Percentiles rank a stretch among this genome's conserved stretches.
phyloP scores from a whole-genome alignment of 2,329 filamentous ascomycete species.

The Fusarium sp. region DNA sequence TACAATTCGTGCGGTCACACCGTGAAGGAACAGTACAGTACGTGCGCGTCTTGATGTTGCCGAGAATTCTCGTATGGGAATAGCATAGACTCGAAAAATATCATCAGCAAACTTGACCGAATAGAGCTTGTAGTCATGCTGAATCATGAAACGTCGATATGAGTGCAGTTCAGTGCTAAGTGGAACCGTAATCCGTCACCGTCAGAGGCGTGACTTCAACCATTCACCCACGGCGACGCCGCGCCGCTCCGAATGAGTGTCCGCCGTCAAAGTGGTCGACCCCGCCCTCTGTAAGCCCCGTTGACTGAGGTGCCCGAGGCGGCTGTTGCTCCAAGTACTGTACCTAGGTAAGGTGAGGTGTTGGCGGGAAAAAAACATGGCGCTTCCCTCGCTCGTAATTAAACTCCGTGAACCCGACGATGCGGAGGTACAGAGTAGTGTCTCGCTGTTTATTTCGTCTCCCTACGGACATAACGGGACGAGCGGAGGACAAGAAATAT shows the following conservation, averaged over 20 bases:
- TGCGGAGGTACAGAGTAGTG: constrained; percentile 25
- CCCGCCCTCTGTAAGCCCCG: constrained; percentile 32
- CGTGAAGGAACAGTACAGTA: not conserved
- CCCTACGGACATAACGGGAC: constrained; percentile 24
- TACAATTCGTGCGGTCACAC: constrained; percentile 7
- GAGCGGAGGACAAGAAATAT: constrained; percentile 26
- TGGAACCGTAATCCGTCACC: constrained; percentile 22
- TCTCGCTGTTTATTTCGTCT: constrained; percentile 8
- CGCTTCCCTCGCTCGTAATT: constrained; percentile 42
- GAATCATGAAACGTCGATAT: constrained; percentile 41
- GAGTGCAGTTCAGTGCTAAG: constrained; percentile 19
- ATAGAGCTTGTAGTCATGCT: constrained; percentile 18
- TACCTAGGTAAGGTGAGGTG: not conserved
- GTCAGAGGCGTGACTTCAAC: not conserved
- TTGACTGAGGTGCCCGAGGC: constrained; percentile 5
- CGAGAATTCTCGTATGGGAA: constrained; percentile 14
- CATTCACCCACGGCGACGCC: constrained; percentile 36
- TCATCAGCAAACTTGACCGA: constrained; percentile 11
- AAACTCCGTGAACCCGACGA: constrained; percentile 48
- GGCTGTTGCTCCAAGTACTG: not conserved
- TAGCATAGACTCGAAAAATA: constrained; percentile 12
- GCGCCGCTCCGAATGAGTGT: constrained; percentile 21
- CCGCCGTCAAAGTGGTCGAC: constrained; percentile 18
- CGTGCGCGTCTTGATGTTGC: not conserved
- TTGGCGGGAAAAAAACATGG: constrained; percentile 20